phyloP scores from a whole-genome alignment of 2,329 filamentous ascomycete species.

The Cadophora sp. region DNA sequence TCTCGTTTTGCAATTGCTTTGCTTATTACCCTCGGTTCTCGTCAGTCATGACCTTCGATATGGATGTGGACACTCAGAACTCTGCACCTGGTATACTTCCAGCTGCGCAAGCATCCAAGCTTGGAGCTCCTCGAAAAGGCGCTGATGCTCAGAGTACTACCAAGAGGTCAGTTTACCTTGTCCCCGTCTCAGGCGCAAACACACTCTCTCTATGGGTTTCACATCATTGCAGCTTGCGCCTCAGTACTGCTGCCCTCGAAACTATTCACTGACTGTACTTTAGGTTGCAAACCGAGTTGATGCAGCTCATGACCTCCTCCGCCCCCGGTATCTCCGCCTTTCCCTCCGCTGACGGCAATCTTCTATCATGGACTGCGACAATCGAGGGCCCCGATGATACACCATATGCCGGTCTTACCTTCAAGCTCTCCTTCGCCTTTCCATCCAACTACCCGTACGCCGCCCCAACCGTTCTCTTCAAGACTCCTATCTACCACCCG shows the following conservation, averaged over 20 bases:
- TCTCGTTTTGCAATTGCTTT: conserved; percentile 17
- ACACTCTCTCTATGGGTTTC: neutral
- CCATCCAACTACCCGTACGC: conserved; percentile 92
- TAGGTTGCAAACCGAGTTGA: conserved; percentile 95
- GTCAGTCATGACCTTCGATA: conserved; percentile 51
- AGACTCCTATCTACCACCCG: conserved; percentile 98
- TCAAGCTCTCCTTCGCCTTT: conserved; percentile 93
- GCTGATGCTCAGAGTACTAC: conserved; percentile 76
- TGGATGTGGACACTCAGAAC: conserved; percentile 69
- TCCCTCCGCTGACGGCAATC: conserved; percentile 86
- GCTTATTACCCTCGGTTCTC: conserved; percentile 9
- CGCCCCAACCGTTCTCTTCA: conserved; percentile 91
- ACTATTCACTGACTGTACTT: conserved; percentile 24
- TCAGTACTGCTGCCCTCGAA: neutral
- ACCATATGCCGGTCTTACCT: conserved; percentile 84
- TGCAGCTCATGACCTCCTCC: conserved; percentile 96
- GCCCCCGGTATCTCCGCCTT: conserved; percentile 96
- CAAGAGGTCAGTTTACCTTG: conserved; percentile 65
- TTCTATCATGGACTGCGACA: conserved; percentile 92
- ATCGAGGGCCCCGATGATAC: conserved; percentile 92
- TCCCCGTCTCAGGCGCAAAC: neutral
- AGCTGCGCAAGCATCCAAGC: conserved; percentile 64
- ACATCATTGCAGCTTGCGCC: neutral
- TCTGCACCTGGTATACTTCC: conserved; percentile 62
- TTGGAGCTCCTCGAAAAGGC: conserved; percentile 61